Evolutionary conservation across 306 rosid species (phyloP), one percentile per base, ranked within the genome.

Genomic region (Cicer pinnatifidum): DNA sequence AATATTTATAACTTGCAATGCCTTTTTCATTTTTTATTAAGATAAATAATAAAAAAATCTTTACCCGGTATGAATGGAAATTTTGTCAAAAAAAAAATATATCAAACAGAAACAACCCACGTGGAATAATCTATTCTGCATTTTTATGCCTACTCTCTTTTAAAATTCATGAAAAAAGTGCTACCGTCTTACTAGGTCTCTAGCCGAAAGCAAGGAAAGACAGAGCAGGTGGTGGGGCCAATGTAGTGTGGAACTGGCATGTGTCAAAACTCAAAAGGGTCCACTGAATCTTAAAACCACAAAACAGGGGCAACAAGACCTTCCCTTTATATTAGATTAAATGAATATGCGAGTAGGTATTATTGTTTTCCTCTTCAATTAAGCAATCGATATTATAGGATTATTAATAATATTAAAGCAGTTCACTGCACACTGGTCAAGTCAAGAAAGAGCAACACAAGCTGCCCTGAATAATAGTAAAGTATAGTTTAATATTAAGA

Each of bases 151-250:
- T 38, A 6, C 47, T n/a, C 23, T 46, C 7, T 61, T 80, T 69
- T 78, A 76, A 80, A 66, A 47, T 71, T 77, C 70, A 72, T 71
- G 2, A 11, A 58, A 71, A 82, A 90, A 83, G 86, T 84, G 56
- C 47, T 85, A 69, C 48, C 43, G 61, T 83, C 64, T 82, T 89
- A 88, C 87, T 78, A 54, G 86, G 69, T 83, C 61, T 54, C 72
- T 28, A 57, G 85, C 91, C 75, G 72, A 92, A 90, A 88, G 87
- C 81, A 81, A 72, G 67, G 60, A 69, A 64, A 59, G 37, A 15
- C 9, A 17, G 67, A 67, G 19, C 10, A 12, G 13, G 33, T 44
- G 20, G 50, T 51, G 7, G 73, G 23, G n/a, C 47, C 65, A 33
- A 11, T 5, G 12, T 8, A 53, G 20, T 48, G 35, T 28, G 35